Evolutionary conservation across 768 basidiomycete species (phyloP).

Genomic region (Mycena polygramma): DNA sequence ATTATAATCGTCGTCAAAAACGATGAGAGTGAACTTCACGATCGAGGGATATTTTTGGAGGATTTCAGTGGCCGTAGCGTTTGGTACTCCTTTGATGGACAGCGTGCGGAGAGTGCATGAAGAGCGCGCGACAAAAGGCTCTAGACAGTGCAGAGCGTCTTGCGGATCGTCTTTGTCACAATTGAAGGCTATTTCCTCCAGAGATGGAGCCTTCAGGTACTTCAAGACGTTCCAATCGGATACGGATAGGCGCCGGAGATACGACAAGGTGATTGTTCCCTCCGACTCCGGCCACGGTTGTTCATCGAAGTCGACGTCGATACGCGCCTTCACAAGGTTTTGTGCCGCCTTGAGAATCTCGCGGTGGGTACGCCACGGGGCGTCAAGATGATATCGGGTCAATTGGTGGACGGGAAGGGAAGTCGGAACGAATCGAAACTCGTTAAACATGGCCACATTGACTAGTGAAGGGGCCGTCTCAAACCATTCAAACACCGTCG

Average conservation of each 20-base stretch:
- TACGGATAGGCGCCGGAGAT: neutral
- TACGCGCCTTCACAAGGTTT: neutral
- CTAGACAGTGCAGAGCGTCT: neutral
- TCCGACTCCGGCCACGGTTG: neutral
- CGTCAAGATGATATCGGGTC: neutral
- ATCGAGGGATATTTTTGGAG: neutral
- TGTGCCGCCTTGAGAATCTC: neutral
- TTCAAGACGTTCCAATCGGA: neutral
- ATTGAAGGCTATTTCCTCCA: neutral
- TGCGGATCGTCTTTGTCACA: neutral
- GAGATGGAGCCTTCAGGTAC: neutral
- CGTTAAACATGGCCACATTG: neutral
- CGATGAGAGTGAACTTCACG: neutral
- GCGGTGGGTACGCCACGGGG: neutral
- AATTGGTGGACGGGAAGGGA: neutral
- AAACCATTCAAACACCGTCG: too few relatives aligned
- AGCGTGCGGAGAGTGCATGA: neutral
- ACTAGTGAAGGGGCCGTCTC: too few relatives aligned
- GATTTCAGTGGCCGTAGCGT: neutral
- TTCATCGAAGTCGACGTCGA: neutral
- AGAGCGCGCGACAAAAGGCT: neutral
- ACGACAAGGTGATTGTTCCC: neutral
- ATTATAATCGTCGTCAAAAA: neutral
- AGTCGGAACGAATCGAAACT: neutral
- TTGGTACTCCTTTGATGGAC: neutral